These are phyloP conservation scores for Microdochium paspali DNA, from an alignment of 2,329 filamentous ascomycete species.

Conservation along the genomic window DNA sequence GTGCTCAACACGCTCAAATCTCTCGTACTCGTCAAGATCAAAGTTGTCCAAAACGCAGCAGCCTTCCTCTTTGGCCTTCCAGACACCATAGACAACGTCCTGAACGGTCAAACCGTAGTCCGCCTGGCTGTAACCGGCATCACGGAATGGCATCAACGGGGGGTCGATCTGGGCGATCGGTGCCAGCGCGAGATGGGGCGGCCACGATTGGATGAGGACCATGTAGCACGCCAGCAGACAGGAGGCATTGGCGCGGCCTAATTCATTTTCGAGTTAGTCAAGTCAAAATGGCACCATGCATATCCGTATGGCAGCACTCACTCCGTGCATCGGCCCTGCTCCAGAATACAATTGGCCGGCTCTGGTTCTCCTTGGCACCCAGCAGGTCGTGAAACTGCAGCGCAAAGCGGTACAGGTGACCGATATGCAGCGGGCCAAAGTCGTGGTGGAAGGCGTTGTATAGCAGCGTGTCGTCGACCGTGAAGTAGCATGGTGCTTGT, in stretches of 20 bases:
- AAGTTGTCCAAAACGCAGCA: constrained; percentile 90
- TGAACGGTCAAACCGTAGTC: constrained; percentile 95
- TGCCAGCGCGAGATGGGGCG: constrained; percentile 86
- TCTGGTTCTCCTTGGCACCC: constrained; percentile 82
- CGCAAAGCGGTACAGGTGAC: constrained; percentile 92
- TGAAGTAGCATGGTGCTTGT: constrained; percentile 80
- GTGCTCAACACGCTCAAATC: constrained; percentile 90
- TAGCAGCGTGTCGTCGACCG: constrained; percentile 80
- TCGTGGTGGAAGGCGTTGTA: constrained; percentile 99
- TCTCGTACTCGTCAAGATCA: constrained; percentile 94
- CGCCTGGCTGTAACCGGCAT: constrained; percentile 96
- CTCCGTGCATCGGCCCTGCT: constrained; percentile 86
- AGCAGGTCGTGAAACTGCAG: constrained; percentile 93
- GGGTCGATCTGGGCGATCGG: constrained; percentile 96
- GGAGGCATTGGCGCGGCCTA: constrained; percentile 84
- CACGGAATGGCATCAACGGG: constrained; percentile 96
- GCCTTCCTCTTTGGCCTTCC: constrained; percentile 95
- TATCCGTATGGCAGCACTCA: constrained; percentile 31
- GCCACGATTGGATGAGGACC: constrained; percentile 97
- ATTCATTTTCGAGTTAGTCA: constrained; percentile 12
- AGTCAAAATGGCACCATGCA: not conserved
- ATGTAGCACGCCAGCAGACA: constrained; percentile 97
- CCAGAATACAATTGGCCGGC: constrained; percentile 90
- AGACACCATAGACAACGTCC: constrained; percentile 95
- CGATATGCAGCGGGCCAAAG: constrained; percentile 95